These are phyloP conservation scores for Cucumis melo DNA, from an alignment of 306 rosid species.

Conservation along the genomic window DNA sequence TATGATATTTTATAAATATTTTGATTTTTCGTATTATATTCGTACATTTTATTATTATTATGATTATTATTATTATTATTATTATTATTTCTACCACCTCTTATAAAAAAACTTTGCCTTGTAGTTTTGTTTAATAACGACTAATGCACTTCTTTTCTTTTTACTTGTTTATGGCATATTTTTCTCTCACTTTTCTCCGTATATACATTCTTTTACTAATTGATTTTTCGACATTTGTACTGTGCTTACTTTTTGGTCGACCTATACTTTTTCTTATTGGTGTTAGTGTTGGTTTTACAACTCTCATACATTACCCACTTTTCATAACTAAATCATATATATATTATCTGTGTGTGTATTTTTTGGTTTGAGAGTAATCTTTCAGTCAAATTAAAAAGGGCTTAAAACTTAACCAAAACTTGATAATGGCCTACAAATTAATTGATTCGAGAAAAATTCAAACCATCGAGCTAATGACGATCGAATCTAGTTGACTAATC, in stretches of 20 bases:
- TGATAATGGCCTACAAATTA: too few species aligned
- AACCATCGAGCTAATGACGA: too few species aligned
- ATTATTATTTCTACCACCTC: too few species aligned
- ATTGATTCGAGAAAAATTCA: too few species aligned
- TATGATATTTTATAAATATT: too few species aligned
- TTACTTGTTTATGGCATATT: background rate
- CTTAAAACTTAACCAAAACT: too few species aligned
- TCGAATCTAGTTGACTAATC: background rate
- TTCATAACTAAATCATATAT: background rate
- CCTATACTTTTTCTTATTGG: background rate
- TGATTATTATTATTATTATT: too few species aligned
- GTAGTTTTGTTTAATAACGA: background rate
- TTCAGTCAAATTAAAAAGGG: too few species aligned
- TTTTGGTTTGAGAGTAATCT: too few species aligned
- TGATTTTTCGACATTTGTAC: background rate
- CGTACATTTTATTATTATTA: too few species aligned
- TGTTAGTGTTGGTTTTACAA: background rate
- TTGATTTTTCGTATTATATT: too few species aligned
- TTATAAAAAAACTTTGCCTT: background rate
- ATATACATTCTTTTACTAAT: background rate
- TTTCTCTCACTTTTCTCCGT: background rate
- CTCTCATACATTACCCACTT: background rate
- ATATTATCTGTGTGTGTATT: too few species aligned
- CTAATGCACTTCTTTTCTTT: background rate
- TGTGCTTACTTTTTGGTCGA: background rate